phyloP scores from a whole-genome alignment of 352 stramenopile species.

The Globisporangium camurandrum region DNA sequence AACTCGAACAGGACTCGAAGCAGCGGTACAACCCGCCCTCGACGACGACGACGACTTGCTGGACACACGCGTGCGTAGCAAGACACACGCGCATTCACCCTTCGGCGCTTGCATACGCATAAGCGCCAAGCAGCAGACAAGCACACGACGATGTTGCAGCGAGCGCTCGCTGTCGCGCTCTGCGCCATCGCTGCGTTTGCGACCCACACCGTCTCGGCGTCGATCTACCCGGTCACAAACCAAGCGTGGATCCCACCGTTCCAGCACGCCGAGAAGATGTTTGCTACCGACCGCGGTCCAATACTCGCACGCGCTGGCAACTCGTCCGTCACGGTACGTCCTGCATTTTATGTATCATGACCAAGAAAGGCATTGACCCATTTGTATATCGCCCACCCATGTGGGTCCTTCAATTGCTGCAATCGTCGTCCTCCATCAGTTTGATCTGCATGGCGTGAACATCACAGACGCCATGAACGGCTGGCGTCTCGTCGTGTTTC shows the following conservation, averaged over 20 bases:
- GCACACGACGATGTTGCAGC: background rate
- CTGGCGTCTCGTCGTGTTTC: conserved; percentile 73
- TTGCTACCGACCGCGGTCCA: conserved; percentile 62
- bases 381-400: too few species aligned
- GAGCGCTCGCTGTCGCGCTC: background rate
- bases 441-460: conserved; percentile 65
- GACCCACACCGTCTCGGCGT: conserved; percentile 20
- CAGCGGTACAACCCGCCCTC: too few species aligned
- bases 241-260: conserved; percentile 72
- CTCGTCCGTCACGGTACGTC: conserved; percentile 50
- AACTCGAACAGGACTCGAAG: background rate
- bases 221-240: conserved; percentile 66
- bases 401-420: background rate
- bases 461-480: conserved; percentile 57
- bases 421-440: conserved; percentile 18
- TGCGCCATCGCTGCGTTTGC: background rate
- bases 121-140: background rate
- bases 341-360: background rate
- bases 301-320: conserved; percentile 56
- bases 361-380: too few species aligned
- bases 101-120: too few species aligned
- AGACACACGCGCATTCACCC: background rate
- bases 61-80: background rate
- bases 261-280: conserved; percentile 83
- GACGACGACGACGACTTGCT: background rate